These are phyloP conservation scores for Salvia splendens DNA, from an alignment of 257 asterid species.

Conservation along the genomic window DNA sequence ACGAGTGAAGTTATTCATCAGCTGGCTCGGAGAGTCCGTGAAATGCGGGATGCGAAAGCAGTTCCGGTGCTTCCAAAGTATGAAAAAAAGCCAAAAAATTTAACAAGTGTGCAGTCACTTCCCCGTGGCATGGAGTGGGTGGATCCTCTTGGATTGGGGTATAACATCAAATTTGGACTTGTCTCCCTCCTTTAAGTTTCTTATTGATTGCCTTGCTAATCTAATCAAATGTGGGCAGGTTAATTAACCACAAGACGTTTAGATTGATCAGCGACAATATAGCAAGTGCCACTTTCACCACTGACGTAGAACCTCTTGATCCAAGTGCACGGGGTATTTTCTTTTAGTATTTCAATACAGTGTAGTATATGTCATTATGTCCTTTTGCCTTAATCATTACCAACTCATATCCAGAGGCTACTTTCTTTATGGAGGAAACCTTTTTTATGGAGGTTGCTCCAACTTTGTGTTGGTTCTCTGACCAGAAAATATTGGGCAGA, in stretches of 20 bases:
- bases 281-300: conserved; percentile 54
- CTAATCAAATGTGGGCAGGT: conserved; percentile 51
- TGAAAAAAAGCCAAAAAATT: conserved; percentile 73
- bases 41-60: conserved; percentile 91
- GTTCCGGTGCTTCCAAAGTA: conserved; percentile 61
- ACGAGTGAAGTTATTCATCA: conserved; percentile 43
- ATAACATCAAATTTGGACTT: conserved; percentile 34
- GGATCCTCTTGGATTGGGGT: conserved; percentile 99
- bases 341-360: conserved; percentile 28
- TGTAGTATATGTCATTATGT: neutral
- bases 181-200: conserved; percentile 9
- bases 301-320: conserved; percentile 74
- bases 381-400: conserved; percentile 12
- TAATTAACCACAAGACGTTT: conserved; percentile 83
- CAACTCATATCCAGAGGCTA: conserved; percentile 18
- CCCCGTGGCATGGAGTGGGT: conserved; percentile 99
- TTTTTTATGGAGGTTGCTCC: conserved; percentile 14
- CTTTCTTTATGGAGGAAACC: conserved; percentile 25
- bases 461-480: conserved; percentile 8
- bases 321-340: conserved; percentile 72
- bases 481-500: conserved; percentile 1
- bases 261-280: conserved; percentile 80
- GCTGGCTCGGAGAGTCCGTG: conserved; percentile 91
- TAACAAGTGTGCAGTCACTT: conserved; percentile 70
- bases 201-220: conserved; percentile 30